A percentile compares a stretch with the other conserved stretches of the same genome.
Evolutionary conservation across 768 basidiomycete genomes (phyloP).

Genomic region (Melanogaster broomeanus): DNA sequence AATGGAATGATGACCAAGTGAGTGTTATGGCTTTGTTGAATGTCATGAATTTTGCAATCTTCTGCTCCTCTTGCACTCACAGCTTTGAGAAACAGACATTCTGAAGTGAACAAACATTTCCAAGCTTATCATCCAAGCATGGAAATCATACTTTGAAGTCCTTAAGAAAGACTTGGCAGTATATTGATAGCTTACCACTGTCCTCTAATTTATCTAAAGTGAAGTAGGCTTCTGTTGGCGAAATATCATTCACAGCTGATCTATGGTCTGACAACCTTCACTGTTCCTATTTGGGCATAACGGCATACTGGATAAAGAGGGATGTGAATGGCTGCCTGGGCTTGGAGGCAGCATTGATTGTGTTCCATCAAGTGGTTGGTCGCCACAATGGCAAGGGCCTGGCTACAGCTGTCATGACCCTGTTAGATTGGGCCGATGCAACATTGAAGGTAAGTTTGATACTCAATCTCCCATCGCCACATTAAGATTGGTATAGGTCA

Average conservation of each 20-base stretch:
- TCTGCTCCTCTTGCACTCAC: constrained; percentile 17
- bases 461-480: no score
- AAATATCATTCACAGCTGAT: constrained; percentile 32
- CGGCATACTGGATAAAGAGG: constrained; percentile 28
- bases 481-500: no score
- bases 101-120: constrained; percentile 24
- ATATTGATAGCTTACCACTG: background rate
- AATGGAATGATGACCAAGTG: no score
- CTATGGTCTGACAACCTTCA: constrained; percentile 34
- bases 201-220: background rate
- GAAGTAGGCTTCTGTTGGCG: constrained; percentile 8
- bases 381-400: constrained; percentile 11
- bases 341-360: constrained; percentile 10
- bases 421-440: background rate
- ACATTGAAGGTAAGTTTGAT: background rate
- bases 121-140: constrained; percentile 20
- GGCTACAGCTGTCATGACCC: background rate
- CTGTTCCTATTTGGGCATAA: constrained; percentile 32
- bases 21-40: no score
- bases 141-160: constrained; percentile 16
- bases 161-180: constrained; percentile 26
- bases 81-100: constrained; percentile 25
- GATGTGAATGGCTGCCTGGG: background rate
- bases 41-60: constrained; percentile 24
- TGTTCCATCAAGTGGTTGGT: constrained; percentile 12